Base-by-base conservation (phyloP, 1,284 basidiomycete genomes). In the Melampsora americana region DNA sequence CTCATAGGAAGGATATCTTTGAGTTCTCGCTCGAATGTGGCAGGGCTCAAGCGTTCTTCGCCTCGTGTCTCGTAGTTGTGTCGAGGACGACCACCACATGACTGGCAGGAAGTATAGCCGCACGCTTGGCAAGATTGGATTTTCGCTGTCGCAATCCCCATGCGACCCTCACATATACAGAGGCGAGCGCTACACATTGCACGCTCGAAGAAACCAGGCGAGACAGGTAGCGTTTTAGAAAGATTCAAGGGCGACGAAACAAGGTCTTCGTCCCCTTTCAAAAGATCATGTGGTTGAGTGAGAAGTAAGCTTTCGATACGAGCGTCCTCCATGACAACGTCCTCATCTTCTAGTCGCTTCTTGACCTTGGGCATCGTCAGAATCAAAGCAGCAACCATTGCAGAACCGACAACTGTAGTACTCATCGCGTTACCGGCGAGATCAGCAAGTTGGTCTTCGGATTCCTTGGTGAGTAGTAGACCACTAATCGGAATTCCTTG, bases 351-450 rank as follows among this genome's bases (percentile, higher is more conserved):
- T 0, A 82, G 79, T 18, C 84, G 83, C 79, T 88, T 89, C 44
- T 93, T 84, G 35, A 90, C 86, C 60, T 87, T 86, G 66, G 73
- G 78, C 80, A 86, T 86, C 5, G 89, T 88, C 0, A 90, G 83
- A 14, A 90, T 86, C 60, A 97, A 85, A 0, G 93, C 92, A 12
- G 91, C 89, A 53, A 96, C 84, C 79, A 97, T 92, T 79, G 92
- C 90, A 1, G 92, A 88, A 0, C 95, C 94, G 26, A 97, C 94
- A 16, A 97, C 94, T 0, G 94, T 97, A 0, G 94, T 92, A 0
- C 78, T 80, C 94, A 97, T 97, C 69, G 94, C 95, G 80, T 97
- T 97, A 0, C 94, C 94, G 14, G 94, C 95, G 11, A 97, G 86
- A 83, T 97, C 93, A 16, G 93, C 92, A 1, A 97, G 86, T 80